Evolutionary conservation across 257 asterid genomes (phyloP).

Genomic region (Prunella vulgaris): DNA sequence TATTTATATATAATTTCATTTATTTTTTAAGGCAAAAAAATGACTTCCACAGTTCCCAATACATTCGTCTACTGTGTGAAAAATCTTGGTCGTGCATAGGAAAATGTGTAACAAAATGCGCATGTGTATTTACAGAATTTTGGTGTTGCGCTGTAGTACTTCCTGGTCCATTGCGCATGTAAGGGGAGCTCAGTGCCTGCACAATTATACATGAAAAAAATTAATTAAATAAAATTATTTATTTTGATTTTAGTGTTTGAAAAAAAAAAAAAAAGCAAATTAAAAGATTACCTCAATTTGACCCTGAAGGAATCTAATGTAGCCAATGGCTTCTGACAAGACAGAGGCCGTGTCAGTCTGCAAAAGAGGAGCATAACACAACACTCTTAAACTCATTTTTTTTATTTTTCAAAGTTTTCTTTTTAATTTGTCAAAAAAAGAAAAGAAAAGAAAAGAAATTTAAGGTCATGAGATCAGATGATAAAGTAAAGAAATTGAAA

Average conservation of each 20-base stretch:
- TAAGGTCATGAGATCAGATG: slow-evolving; percentile 21
- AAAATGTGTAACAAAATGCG: slow-evolving; percentile 39
- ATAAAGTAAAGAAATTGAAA: slow-evolving; percentile 4
- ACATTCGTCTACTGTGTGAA: slow-evolving; percentile 18
- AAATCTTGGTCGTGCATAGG: slow-evolving; percentile 39
- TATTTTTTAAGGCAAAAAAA: not conserved
- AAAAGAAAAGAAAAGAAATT: slow-evolving; percentile 35
- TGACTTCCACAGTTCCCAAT: slow-evolving; percentile 29
- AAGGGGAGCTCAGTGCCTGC: slow-evolving; percentile 69
- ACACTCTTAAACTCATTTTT: slow-evolving; percentile 33
- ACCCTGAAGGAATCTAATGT: slow-evolving; percentile 89
- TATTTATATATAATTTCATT: not conserved
- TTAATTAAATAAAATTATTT: not conserved
- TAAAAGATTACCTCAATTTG: slow-evolving; percentile 69
- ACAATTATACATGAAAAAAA: not conserved
- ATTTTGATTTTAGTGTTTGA: not conserved
- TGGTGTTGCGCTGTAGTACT: slow-evolving; percentile 50
- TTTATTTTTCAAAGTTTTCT: slow-evolving; percentile 19
- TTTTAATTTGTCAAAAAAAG: too few species aligned
- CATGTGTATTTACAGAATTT: slow-evolving; percentile 42
- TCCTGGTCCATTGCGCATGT: slow-evolving; percentile 48
- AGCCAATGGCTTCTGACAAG: slow-evolving; percentile 92
- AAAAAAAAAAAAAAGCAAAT: not conserved
- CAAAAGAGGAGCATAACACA: slow-evolving; percentile 60
- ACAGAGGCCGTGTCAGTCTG: slow-evolving; percentile 99